Evolutionary conservation across 768 basidiomycete genomes (phyloP), one percentile per base, ranked within the genome.

Genomic region (Macrolepiota fuliginosa): DNA sequence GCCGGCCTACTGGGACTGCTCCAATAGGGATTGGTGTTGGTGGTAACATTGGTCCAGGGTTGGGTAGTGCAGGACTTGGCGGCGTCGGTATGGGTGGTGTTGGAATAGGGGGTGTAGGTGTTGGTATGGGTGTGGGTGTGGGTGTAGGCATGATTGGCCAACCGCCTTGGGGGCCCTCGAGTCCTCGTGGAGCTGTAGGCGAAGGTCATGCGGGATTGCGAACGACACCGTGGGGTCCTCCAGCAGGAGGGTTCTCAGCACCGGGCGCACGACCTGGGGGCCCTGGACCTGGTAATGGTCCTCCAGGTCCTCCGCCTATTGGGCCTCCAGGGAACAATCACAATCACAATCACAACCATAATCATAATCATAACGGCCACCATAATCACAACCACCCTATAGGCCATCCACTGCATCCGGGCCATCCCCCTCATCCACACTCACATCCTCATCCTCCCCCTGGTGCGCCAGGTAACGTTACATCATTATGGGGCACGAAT

Each of bases 401-500:
- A 32, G 63, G 62, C 17, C 64, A 65, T 19, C 63, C 65, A 36
- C 40, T 65, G 24, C 47, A 49, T 9, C 47, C 47, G 19, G 22
- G 25, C 1, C 19, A 24, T 49, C 47, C 47, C 4, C 22, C 46
- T 24, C 47, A 49, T 22, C 47, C 47, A 10, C 47, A 49, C 24
- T 22, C 47, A 22, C 47, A 19, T 12, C 47, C 47, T 46, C 53
- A 61, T 17, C 53, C 68, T 17, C 52, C 59, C 32, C 52, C 59
- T 25, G 51, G 58, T 45, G 27, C 32, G 69, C 73, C 42, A 29
- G 63, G 25, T 42, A 22, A 12, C 32, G 51, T 27, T 35, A 24
- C 52, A 6, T 68, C 73, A 39, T 40, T 79, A 67, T 85, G 83
- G 79, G 78, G 79, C 1, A 76, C 64, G 40, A 52, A 66, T 2